phyloP scores from a whole-genome alignment of 2,329 filamentous ascomycete species.

The Mycosphaerella arachidis region DNA sequence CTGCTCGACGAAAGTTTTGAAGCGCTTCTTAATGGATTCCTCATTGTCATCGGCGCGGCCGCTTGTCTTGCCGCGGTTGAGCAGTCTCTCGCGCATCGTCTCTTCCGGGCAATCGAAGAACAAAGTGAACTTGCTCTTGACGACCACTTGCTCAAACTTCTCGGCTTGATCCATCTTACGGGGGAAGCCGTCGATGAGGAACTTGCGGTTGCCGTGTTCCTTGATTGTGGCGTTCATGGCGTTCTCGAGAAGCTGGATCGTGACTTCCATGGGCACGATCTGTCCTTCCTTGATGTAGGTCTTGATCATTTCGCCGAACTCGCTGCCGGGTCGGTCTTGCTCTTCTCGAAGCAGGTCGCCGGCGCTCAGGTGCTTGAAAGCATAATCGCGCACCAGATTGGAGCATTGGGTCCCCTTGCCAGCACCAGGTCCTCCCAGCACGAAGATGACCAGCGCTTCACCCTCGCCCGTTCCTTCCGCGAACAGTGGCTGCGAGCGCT shows the following conservation, averaged over 20 bases:
- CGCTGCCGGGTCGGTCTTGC: conserved; percentile 76
- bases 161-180: conserved; percentile 95
- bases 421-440: conserved; percentile 90
- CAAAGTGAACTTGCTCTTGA: conserved; percentile 75
- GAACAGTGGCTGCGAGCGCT: conserved; percentile 66
- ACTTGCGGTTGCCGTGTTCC: conserved; percentile 59
- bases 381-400: conserved; percentile 79
- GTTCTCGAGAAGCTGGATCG: conserved; percentile 87
- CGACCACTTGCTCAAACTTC: conserved; percentile 88
- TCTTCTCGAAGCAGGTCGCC: conserved; percentile 92
- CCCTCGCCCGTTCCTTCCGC: conserved; percentile 43
- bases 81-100: conserved; percentile 76
- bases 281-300: conserved; percentile 88
- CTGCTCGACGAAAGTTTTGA: conserved; percentile 88
- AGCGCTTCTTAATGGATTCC: conserved; percentile 93
- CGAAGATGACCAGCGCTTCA: conserved; percentile 87
- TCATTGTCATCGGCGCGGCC: conserved; percentile 90
- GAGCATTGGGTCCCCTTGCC: conserved; percentile 96
- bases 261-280: conserved; percentile 99
- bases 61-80: conserved; percentile 89
- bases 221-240: conserved; percentile 73
- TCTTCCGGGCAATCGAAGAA: conserved; percentile 93
- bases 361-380: conserved; percentile 88
- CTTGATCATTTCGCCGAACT: conserved; percentile 91
- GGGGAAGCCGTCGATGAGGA: conserved; percentile 80